phyloP scores from a whole-genome alignment of 2,329 filamentous ascomycete species.

The Aspergillus phoenicis region DNA sequence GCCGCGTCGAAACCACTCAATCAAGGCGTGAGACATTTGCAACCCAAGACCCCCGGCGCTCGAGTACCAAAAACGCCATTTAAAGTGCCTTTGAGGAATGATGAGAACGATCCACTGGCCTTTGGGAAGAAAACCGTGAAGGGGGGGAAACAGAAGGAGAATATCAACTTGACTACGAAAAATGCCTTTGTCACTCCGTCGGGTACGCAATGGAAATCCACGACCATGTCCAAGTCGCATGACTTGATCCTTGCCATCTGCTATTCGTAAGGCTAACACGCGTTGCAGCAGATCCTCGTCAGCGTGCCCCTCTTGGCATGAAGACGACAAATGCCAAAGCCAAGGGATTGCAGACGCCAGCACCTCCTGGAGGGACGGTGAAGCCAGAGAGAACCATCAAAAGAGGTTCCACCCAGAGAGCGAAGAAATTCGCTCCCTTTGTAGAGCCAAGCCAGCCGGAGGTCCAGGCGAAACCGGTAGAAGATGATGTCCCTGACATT shows the following conservation, averaged over 20 bases:
- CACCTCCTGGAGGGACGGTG: conserved; percentile 61
- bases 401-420: conserved; percentile 63
- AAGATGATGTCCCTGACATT: conserved; percentile 69
- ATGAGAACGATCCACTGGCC: conserved; percentile 73
- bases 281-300: conserved; percentile 58
- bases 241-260: not conserved
- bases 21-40: conserved; percentile 62
- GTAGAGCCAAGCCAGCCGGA: conserved; percentile 47
- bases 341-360: conserved; percentile 66
- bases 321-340: conserved; percentile 97
- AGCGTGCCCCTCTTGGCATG: conserved; percentile 80
- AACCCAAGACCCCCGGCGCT: conserved; percentile 76
- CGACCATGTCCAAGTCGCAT: not conserved
- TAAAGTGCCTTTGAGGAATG: conserved; percentile 75
- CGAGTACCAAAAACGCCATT: conserved; percentile 81
- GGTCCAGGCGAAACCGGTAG: conserved; percentile 52
- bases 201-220: conserved; percentile 56
- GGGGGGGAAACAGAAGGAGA: conserved; percentile 60
- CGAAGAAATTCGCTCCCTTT: conserved; percentile 59
- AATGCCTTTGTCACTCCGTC: conserved; percentile 77
- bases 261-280: conserved; percentile 10
- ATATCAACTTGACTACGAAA: conserved; percentile 57
- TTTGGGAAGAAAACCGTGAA: conserved; percentile 64
- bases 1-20: conserved; percentile 72
- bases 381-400: conserved; percentile 65